A percentile compares a stretch with the other conserved stretches of the same genome.
Evolutionary conservation across 163 green algal genomes (phyloP).

Genomic region (Coccomyxa subellipsoidea): DNA sequence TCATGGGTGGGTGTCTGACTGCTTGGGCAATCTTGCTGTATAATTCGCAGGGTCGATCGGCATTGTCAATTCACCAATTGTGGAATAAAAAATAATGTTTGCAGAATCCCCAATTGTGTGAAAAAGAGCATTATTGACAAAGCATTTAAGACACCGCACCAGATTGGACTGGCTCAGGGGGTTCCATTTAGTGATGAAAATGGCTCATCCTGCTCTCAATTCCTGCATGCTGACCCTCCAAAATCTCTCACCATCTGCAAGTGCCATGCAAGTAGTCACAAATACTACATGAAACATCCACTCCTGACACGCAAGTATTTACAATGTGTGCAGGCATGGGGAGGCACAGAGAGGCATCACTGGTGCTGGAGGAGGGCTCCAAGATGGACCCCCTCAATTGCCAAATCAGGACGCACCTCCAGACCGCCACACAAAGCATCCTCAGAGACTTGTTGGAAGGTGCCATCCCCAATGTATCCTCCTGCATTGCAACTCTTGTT

Average conservation of each 20-base stretch:
- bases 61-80: no score
- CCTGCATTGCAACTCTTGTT: background rate
- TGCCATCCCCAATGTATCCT: background rate
- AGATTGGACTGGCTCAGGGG: no score
- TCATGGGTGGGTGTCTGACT: slow-evolving; percentile 33
- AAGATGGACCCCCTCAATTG: slow-evolving; percentile 51
- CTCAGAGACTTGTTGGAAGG: slow-evolving; percentile 58
- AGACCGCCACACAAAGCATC: slow-evolving; percentile 47
- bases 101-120: no score
- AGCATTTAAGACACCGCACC: no score
- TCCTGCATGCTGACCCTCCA: no score
- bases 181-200: no score
- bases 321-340: slow-evolving; percentile 27
- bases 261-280: background rate
- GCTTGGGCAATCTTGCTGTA: background rate
- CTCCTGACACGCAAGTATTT: background rate
- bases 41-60: no score
- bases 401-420: slow-evolving; percentile 50
- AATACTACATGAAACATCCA: background rate
- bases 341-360: slow-evolving; percentile 42
- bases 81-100: no score
- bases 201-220: no score
- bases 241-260: no score
- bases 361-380: slow-evolving; percentile 47
- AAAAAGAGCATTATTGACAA: no score